Base-by-base conservation (phyloP, 768 basidiomycete species). In the Leucosporidium creatinivorum region DNA sequence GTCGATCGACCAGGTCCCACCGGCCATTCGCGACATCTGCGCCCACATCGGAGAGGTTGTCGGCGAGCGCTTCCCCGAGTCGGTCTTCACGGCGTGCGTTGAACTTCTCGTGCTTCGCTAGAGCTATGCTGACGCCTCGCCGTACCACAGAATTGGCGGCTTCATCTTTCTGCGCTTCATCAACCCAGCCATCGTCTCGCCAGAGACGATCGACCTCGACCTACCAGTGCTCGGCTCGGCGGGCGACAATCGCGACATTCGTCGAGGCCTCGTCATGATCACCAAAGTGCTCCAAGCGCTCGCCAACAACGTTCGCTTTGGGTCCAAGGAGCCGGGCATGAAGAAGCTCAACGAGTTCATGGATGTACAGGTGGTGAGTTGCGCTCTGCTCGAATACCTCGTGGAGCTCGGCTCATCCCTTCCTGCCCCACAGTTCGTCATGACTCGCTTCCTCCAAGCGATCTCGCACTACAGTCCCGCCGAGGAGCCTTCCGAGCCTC, bases 121-220 rank as follows among this genome's bases (percentile, higher is more conserved):
- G 33, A 33, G 5, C 8, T 17, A 8, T 9, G 39, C 39, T 44
- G 39, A 21, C 30, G 25, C 23, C 36, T 44, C 8, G 23, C 23
- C 21, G 2, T 28, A 1, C 9, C 39, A 55, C 31, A 59, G 58
- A 4, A 98, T 99, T 69, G 96, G 96, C 59, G 96, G 96, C 19
- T 99, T 99, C 82, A 98, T 99, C 85, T 99, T 99, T 84, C 86
- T 99, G 69, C 89, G 96, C 25, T 99, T 99, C 81, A 98, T 99
- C 81, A 99, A 99, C 75, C 96, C 96, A 3, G 96, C 96, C 3
- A 91, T 99, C 65, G 96, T 99, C 69, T 98, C 96, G 0, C 96
- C 96, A 0, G 89, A 91, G 73, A 85, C 80, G 15, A 85, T 96
- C 23, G 93, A 96, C 73, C 81, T 96, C 49, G 87, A 90, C 68